phyloP scores from a whole-genome alignment of 257 asterid genomes.

The Capsicum baccatum region DNA sequence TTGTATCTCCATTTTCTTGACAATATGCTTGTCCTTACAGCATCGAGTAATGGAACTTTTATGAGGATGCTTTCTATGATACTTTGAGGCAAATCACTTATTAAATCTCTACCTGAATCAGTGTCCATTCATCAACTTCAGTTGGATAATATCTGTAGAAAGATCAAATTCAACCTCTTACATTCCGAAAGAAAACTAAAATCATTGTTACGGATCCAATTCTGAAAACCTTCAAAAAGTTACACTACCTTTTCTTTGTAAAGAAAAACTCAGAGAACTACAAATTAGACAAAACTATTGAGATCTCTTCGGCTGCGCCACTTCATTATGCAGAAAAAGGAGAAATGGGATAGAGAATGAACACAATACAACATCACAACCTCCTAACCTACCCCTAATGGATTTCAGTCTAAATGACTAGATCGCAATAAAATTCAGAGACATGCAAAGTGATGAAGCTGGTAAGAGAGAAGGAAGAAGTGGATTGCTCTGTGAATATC shows the following conservation, averaged over 20 bases:
- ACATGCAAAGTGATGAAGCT: not conserved
- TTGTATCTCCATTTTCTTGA: conserved; percentile 83
- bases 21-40: conserved; percentile 71
- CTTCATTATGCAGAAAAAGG: not conserved
- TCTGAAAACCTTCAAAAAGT: not conserved
- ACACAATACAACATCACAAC: not conserved
- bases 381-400: not conserved
- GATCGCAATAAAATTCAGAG: not conserved
- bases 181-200: not conserved
- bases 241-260: not conserved
- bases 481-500: not conserved
- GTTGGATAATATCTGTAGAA: conserved; percentile 29
- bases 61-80: conserved; percentile 73
- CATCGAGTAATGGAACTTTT: conserved; percentile 75
- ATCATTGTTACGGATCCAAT: not conserved
- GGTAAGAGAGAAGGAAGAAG: not conserved
- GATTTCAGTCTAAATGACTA: not conserved
- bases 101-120: conserved; percentile 52
- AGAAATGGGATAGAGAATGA: not conserved
- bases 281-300: not conserved
- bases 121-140: conserved; percentile 53
- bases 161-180: conserved; percentile 26
- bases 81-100: conserved; percentile 87
- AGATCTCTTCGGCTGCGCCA: not conserved
- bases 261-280: not conserved